Evolutionary conservation across 2,329 filamentous ascomycete genomes (phyloP), one percentile per base, ranked within the genome.

Genomic region (Pseudogymnoascus sp.): DNA sequence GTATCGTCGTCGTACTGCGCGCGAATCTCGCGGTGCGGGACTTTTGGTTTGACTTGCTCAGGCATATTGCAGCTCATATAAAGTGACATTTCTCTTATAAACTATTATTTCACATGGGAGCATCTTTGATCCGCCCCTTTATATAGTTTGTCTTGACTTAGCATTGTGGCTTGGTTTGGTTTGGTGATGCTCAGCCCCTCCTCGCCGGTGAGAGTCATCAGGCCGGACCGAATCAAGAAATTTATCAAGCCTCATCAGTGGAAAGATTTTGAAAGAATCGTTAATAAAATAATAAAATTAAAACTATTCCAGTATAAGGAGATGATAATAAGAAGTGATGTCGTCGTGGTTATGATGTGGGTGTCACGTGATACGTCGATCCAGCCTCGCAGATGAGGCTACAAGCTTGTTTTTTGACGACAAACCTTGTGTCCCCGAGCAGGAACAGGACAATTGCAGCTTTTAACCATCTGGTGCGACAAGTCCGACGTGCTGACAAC

Each of bases 21-120:
- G 36, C 83, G 80, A 65, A 86, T 82, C 65, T 83, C 78, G 61
- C 79, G 78, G 68, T 77, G 78, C 26, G 73, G 77, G 61, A 64
- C 69, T 28, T 36, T 63, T 62, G 62, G 28, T 21, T 33, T 31
- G 19, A 19, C 17, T 57, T 57, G 50, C 5, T 57, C 28, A 2
- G 11, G n/a, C 50, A 57, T 57, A 15, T 57, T 57, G 50, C 10
- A 11, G 28, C 28, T 19, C 10, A 13, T 35, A 15, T 57, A 35
- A 57, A 17, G 11, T 33, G 11, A 9, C 21, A 17, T 33, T 57
- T 53, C 8, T 53, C 23, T 53, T 28, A n/a, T 11, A 8, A 5
- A 33, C 5, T 35, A 33, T 33, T 21, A 33, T 21, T 21, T 11
- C 7, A 33, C 21, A 15, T 19, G 26, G 6, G 5, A 1, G 28